Evolutionary conservation across 2,329 filamentous ascomycete species (phyloP).

Genomic region (Acephala macrosclerotiorum): DNA sequence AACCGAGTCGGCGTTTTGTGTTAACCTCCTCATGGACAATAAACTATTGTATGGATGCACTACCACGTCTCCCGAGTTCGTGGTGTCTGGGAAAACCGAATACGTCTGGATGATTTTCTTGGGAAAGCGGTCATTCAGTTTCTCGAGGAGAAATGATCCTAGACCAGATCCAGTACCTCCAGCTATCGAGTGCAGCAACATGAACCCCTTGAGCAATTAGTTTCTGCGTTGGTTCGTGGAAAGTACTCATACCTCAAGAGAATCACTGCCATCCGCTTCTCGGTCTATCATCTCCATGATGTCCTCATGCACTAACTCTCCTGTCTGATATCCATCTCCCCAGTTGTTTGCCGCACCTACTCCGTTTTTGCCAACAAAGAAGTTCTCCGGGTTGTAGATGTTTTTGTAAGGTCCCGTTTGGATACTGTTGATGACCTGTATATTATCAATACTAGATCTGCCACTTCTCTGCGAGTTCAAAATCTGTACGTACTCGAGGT

Average conservation of each 20-base stretch:
- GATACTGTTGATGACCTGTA: slow-evolving; percentile 84
- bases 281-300: slow-evolving; percentile 99
- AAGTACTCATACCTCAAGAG: slow-evolving; percentile 73
- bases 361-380: slow-evolving; percentile 94
- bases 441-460: slow-evolving; percentile 16
- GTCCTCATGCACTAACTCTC: slow-evolving; percentile 91
- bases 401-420: slow-evolving; percentile 95
- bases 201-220: slow-evolving; percentile 75
- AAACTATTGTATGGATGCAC: slow-evolving; percentile 99
- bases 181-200: slow-evolving; percentile 98
- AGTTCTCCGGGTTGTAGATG: slow-evolving; percentile 99
- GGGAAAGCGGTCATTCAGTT: slow-evolving; percentile 95
- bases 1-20: slow-evolving; percentile 96
- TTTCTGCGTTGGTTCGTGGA: background rate
- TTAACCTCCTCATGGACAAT: slow-evolving; percentile 87
- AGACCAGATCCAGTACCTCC: slow-evolving; percentile 96
- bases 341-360: slow-evolving; percentile 97
- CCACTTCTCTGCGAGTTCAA: background rate
- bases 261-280: slow-evolving; percentile 97
- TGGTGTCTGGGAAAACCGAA: slow-evolving; percentile 96
- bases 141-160: slow-evolving; percentile 91
- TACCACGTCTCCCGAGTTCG: slow-evolving; percentile 86
- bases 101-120: slow-evolving; percentile 99
- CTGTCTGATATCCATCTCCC: slow-evolving; percentile 94
- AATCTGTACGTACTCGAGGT: slow-evolving; percentile 69